Evolutionary conservation across 441 rosid genomes (phyloP).

Genomic region (Eruca vesicaria): DNA sequence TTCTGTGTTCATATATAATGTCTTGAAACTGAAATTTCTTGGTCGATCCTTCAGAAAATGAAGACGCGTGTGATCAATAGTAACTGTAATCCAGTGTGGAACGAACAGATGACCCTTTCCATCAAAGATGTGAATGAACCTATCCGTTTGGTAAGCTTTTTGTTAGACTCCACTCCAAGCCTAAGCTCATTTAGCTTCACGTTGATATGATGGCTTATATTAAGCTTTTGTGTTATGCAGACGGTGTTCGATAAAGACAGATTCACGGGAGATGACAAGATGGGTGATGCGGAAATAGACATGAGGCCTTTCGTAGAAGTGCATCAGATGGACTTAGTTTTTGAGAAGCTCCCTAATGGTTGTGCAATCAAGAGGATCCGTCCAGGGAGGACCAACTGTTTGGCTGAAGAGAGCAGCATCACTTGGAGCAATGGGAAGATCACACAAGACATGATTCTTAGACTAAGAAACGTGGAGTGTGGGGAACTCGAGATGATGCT

Average conservation of each 20-base stretch:
- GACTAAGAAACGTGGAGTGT: conserved; percentile 43
- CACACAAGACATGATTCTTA: conserved; percentile 52
- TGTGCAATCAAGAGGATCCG: conserved; percentile 48
- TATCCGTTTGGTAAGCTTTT: conserved; percentile 46
- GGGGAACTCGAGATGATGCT: conserved; percentile 51
- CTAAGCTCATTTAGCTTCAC: background rate
- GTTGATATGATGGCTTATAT: conserved; percentile 4
- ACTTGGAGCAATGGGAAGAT: conserved; percentile 49
- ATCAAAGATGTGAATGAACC: conserved; percentile 42
- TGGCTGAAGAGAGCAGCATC: conserved; percentile 55
- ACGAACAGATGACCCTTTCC: conserved; percentile 54
- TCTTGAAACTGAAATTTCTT: too few relatives aligned
- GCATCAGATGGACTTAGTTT: conserved; percentile 40
- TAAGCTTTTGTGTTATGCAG: conserved; percentile 31
- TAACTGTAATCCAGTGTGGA: conserved; percentile 67
- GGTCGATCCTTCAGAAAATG: conserved; percentile 58
- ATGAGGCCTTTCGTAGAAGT: conserved; percentile 46
- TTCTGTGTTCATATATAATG: too few relatives aligned
- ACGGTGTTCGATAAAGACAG: conserved; percentile 59
- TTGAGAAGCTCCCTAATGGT: conserved; percentile 43
- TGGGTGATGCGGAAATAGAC: conserved; percentile 57
- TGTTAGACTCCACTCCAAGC: background rate
- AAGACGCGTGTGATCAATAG: conserved; percentile 52
- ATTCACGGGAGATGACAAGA: conserved; percentile 51
- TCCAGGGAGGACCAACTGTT: conserved; percentile 44